Conservation (phyloP, 2,329 filamentous ascomycete genomes). For the Setomelanomma holmii region DNA sequence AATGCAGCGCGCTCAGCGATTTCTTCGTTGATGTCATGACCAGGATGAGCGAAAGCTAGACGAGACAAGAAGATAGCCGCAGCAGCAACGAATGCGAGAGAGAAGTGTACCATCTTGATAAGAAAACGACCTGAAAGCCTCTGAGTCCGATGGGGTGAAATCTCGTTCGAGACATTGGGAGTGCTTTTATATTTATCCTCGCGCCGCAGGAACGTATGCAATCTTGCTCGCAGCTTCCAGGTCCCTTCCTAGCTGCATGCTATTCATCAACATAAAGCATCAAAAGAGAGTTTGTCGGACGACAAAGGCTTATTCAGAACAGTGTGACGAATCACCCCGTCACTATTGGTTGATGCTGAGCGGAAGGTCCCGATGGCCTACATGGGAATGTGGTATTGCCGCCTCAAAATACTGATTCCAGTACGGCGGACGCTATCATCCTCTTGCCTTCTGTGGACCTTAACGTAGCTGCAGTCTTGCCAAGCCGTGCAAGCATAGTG, state of each 20-base stretch:
- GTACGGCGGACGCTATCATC: background rate
- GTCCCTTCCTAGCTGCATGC: background rate
- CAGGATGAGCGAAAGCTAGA: slow-evolving; percentile 12
- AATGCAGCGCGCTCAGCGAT: slow-evolving; percentile 27
- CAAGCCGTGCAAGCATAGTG: background rate
- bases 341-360: background rate
- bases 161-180: no score
- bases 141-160: no score
- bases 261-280: background rate
- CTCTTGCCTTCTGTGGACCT: background rate
- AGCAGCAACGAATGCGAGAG: slow-evolving; percentile 9
- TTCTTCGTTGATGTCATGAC: slow-evolving; percentile 17
- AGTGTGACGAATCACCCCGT: background rate
- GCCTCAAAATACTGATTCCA: background rate
- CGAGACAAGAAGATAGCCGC: slow-evolving; percentile 9
- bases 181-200: no score
- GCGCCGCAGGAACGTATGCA: no score
- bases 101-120: slow-evolving; percentile 12
- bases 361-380: background rate
- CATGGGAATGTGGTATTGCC: background rate
- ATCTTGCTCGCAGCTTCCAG: background rate
- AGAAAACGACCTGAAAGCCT: background rate
- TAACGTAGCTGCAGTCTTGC: background rate
- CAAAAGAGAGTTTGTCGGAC: background rate
- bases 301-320: background rate